phyloP scores from a whole-genome alignment of 352 stramenopile species.

The Pythium apleroticum region DNA sequence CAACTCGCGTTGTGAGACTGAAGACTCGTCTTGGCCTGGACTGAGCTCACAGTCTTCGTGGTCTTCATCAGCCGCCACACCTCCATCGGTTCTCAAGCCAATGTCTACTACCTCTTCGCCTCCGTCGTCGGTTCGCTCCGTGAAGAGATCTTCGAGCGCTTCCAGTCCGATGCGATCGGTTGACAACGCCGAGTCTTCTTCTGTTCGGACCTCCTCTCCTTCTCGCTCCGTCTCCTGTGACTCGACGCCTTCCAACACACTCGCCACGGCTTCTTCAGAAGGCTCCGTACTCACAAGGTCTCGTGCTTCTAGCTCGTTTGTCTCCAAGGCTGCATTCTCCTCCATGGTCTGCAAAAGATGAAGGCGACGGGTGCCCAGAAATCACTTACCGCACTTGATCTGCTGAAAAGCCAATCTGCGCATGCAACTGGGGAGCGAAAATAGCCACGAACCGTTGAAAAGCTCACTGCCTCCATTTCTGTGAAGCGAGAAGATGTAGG shows the following conservation, averaged over 20 bases:
- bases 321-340: neutral
- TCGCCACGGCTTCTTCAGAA: neutral
- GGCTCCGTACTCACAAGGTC: neutral
- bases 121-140: conserved; percentile 16
- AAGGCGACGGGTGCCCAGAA: no score
- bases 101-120: neutral
- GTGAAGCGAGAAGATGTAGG: no score
- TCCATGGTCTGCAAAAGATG: neutral
- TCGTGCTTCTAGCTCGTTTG: neutral
- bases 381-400: neutral
- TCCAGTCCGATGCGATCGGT: conserved; percentile 17
- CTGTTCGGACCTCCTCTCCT: neutral
- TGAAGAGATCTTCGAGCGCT: conserved; percentile 28
- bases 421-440: neutral
- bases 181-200: neutral
- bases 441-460: no score
- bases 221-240: neutral
- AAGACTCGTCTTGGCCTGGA: neutral
- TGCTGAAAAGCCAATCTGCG: no score
- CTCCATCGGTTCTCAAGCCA: neutral
- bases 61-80: neutral
- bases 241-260: neutral
- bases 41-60: neutral
- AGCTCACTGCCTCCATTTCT: no score
- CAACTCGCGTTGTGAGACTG: neutral